A percentile compares a stretch with the other conserved stretches of the same genome.
phyloP scores from a whole-genome alignment of 179 eudicot species.

The Actinidia polygama region DNA sequence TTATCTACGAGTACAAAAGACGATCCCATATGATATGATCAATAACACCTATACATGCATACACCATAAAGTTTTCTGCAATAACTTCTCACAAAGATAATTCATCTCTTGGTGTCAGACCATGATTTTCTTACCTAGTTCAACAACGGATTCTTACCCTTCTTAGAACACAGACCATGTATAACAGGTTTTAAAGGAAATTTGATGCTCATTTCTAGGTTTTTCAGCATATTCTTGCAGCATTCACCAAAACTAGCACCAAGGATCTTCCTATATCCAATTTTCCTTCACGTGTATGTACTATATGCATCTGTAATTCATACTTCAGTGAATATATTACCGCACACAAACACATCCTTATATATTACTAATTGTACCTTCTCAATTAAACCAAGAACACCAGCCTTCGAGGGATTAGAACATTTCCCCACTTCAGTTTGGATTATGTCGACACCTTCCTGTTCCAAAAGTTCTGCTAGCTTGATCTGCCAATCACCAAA shows the following conservation, averaged over 20 bases:
- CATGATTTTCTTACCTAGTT: too few relatives aligned
- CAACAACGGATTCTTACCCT: too few relatives aligned
- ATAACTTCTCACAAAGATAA: too few relatives aligned
- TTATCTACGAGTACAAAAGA: too few relatives aligned
- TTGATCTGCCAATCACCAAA: constrained; percentile 47
- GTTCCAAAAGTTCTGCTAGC: constrained; percentile 79
- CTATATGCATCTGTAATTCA: not conserved
- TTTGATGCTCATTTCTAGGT: not conserved
- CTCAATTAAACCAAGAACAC: constrained; percentile 86
- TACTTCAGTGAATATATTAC: not conserved
- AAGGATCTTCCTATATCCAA: not conserved
- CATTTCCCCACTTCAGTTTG: constrained; percentile 97
- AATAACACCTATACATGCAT: too few relatives aligned
- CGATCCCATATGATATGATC: too few relatives aligned
- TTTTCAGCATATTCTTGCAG: not conserved
- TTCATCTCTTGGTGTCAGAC: too few relatives aligned
- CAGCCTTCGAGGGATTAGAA: constrained; percentile 74
- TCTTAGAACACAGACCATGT: not conserved
- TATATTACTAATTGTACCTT: constrained; percentile 51
- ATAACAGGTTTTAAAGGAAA: not conserved
- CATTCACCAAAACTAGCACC: not conserved
- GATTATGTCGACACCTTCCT: constrained; percentile 83
- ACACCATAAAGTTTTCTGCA: too few relatives aligned
- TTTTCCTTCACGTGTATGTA: not conserved
- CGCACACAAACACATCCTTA: not conserved